These are phyloP conservation scores for Ogataea populi-albae DNA, from an alignment of 805 yeast species.

Conservation along the genomic window DNA sequence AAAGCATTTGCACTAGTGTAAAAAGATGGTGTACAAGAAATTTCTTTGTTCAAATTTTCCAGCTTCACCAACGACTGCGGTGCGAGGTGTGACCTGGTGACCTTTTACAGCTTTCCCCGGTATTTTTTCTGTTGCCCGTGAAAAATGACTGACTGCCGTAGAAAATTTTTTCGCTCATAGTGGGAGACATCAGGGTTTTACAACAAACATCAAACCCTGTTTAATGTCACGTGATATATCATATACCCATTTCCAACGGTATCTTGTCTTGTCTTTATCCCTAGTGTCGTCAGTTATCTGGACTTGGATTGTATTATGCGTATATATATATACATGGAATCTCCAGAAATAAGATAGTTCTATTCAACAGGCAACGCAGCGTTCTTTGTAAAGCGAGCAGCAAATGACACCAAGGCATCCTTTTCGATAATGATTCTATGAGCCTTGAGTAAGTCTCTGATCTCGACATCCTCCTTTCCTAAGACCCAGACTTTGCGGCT, in stretches of 20 bases:
- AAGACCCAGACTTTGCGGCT: conserved; percentile 56
- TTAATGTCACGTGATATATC: conserved; percentile 6
- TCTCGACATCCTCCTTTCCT: conserved; percentile 75
- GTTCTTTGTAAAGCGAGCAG: conserved; percentile 20
- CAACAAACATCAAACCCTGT: background rate
- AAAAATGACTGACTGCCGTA: conserved; percentile 5
- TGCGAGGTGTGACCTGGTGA: too few relatives aligned
- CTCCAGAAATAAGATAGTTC: too few relatives aligned
- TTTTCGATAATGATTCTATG: conserved; percentile 71
- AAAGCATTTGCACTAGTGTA: too few relatives aligned
- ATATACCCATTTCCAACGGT: background rate
- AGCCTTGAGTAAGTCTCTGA: conserved; percentile 80
- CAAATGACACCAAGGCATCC: conserved; percentile 63
- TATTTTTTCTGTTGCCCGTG: too few relatives aligned
- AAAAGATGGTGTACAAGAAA: too few relatives aligned
- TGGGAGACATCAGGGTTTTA: background rate
- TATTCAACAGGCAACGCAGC: conserved; percentile 14
- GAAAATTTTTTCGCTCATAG: conserved; percentile 2
- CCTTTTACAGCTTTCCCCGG: too few relatives aligned
- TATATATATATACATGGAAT: too few relatives aligned
- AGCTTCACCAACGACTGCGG: too few relatives aligned
- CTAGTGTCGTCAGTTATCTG: too few relatives aligned
- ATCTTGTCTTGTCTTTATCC: too few relatives aligned
- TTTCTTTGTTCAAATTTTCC: too few relatives aligned
- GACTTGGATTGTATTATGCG: too few relatives aligned